A percentile compares a stretch with the other conserved stretches of the same genome.
Conservation (phyloP, 225 moss, liverwort and hornwort species). For the Pseudisothecium myosuroides region DNA sequence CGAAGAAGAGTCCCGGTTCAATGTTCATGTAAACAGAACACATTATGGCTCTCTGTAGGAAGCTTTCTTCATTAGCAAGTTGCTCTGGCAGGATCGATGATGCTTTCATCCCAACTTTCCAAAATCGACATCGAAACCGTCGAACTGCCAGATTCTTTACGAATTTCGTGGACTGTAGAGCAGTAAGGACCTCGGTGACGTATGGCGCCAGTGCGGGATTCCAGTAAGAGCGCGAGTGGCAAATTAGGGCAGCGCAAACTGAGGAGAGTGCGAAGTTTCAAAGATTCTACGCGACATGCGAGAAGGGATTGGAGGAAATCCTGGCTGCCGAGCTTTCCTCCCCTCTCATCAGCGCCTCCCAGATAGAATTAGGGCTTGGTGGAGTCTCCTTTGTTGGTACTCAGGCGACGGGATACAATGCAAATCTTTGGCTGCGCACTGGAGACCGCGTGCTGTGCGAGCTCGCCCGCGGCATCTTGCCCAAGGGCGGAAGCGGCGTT, state of each 20-base stretch:
- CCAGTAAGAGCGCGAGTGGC: background rate
- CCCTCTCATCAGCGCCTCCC: slow-evolving; percentile 34
- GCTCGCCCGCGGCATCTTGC: slow-evolving; percentile 42
- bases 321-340: slow-evolving; percentile 72
- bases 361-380: slow-evolving; percentile 45
- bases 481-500: slow-evolving; percentile 4
- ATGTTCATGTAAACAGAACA: background rate
- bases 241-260: background rate
- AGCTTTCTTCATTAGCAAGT: background rate
- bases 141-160: background rate
- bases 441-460: slow-evolving; percentile 64
- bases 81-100: background rate
- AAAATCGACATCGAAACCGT: background rate
- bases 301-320: slow-evolving; percentile 59
- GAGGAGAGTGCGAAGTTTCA: background rate
- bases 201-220: background rate
- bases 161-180: background rate
- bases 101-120: background rate
- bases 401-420: slow-evolving; percentile 45
- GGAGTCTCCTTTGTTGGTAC: slow-evolving; percentile 60
- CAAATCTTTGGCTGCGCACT: slow-evolving; percentile 70
- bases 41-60: background rate
- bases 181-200: background rate
- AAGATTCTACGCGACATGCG: slow-evolving; percentile 64
- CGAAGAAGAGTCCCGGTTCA: background rate